Evolutionary conservation across 352 stramenopile species (phyloP).

Genomic region (Phytopythium aichiense): DNA sequence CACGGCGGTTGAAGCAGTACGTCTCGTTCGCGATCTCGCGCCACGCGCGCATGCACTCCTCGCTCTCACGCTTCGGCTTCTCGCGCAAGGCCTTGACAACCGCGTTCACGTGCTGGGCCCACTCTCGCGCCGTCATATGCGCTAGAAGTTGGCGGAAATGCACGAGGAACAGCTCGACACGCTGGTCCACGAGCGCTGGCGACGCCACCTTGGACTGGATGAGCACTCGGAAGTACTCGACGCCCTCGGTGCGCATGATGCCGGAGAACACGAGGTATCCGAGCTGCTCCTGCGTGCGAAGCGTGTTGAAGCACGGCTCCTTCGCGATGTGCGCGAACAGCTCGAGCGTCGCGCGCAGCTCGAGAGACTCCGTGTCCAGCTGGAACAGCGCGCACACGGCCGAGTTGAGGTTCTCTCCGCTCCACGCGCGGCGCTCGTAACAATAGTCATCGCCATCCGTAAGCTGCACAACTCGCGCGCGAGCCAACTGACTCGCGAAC

Average conservation of each 20-base stretch:
- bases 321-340: conserved; percentile 88
- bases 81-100: conserved; percentile 56
- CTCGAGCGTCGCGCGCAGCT: conserved; percentile 44
- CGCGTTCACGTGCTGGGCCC: conserved; percentile 55
- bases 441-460: conserved; percentile 40
- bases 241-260: conserved; percentile 34
- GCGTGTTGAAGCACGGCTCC: conserved; percentile 89
- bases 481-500: conserved; percentile 38
- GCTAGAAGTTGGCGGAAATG: conserved; percentile 37
- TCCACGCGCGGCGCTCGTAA: conserved; percentile 55
- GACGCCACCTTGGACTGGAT: conserved; percentile 76
- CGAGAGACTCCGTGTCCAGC: conserved; percentile 44
- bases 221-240: conserved; percentile 75
- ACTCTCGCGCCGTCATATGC: conserved; percentile 25
- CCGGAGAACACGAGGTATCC: conserved; percentile 86
- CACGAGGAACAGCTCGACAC: conserved; percentile 68
- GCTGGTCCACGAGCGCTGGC: conserved; percentile 54
- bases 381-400: conserved; percentile 74
- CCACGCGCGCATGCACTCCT: conserved; percentile 64
- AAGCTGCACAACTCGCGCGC: conserved; percentile 59
- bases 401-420: conserved; percentile 73
- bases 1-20: conserved; percentile 63
- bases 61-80: conserved; percentile 66
- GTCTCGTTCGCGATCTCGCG: conserved; percentile 57
- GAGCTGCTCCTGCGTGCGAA: conserved; percentile 92